These are phyloP conservation scores for Elaeis guineensis DNA, from an alignment of 176 grass and related monocot genomes.

Conservation along the genomic window DNA sequence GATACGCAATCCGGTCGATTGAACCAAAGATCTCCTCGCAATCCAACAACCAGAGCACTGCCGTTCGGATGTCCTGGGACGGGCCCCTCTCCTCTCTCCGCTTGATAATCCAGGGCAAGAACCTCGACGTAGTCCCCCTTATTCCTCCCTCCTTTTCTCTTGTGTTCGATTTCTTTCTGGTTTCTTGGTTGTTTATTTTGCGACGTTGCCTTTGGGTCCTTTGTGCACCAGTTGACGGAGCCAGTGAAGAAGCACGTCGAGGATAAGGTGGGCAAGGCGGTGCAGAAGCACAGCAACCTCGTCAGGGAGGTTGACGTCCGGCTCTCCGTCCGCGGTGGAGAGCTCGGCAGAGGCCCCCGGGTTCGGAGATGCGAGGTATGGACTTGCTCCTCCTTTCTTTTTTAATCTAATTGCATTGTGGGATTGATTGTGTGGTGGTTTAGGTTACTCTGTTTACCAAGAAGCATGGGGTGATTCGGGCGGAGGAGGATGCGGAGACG, in stretches of 20 bases:
- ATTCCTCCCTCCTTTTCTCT: not conserved
- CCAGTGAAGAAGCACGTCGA: constrained; percentile 86
- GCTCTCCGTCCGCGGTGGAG: constrained; percentile 61
- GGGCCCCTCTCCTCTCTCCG: constrained; percentile 72
- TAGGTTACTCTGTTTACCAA: constrained; percentile 78
- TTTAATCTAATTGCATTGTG: too few species aligned
- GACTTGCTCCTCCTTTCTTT: not conserved
- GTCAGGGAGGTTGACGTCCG: constrained; percentile 84
- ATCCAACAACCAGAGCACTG: too few species aligned
- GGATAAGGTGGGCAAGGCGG: constrained; percentile 69
- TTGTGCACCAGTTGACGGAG: constrained; percentile 42
- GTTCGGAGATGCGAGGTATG: constrained; percentile 55
- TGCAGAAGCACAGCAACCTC: constrained; percentile 66
- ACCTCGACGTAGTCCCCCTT: constrained; percentile 37
- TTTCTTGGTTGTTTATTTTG: not conserved
- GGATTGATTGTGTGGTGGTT: not conserved
- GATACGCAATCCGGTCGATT: too few species aligned
- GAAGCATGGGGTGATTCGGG: constrained; percentile 68
- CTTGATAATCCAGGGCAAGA: constrained; percentile 75
- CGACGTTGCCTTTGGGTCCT: not conserved
- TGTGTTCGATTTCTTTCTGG: not conserved
- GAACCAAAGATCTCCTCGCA: too few species aligned
- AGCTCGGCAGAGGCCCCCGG: constrained; percentile 59
- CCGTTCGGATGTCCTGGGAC: constrained; percentile 66
- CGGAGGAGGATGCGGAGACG: constrained; percentile 76